Conservation (phyloP, 495 filamentous ascomycete genomes). For the Hyaloscypha finlandica region DNA sequence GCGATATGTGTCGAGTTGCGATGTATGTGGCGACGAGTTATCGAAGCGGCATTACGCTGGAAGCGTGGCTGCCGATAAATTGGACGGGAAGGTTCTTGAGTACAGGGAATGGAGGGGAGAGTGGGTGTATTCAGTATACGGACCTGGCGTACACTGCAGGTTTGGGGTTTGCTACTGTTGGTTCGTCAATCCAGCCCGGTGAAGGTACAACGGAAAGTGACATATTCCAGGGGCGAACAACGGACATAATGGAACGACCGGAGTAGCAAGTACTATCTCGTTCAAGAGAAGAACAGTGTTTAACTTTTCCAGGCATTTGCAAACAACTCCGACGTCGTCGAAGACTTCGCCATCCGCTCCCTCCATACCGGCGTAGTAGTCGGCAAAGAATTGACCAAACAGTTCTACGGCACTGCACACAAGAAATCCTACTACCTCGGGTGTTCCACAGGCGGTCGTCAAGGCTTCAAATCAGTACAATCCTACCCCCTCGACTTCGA, state of each 20-base stretch:
- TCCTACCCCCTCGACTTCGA: constrained; percentile 61
- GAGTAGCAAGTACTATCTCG: not conserved
- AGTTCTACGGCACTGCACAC: constrained; percentile 45
- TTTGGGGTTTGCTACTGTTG: constrained; percentile 58
- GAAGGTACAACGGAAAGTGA: not conserved
- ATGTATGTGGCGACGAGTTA: constrained; percentile 55
- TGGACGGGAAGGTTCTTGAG: constrained; percentile 30
- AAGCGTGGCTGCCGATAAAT: constrained; percentile 57
- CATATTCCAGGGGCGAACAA: constrained; percentile 45
- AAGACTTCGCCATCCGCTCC: constrained; percentile 34
- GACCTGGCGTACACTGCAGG: constrained; percentile 33
- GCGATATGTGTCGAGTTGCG: constrained; percentile 58
- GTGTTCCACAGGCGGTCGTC: constrained; percentile 62
- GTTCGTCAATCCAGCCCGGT: constrained; percentile 18
- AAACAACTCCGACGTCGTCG: constrained; percentile 32
- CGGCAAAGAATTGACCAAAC: constrained; percentile 37
- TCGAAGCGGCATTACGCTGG: constrained; percentile 48
- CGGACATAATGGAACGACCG: constrained; percentile 53
- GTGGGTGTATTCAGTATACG: constrained; percentile 30
- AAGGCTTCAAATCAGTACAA: constrained; percentile 56
- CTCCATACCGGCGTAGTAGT: constrained; percentile 50
- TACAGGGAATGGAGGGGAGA: constrained; percentile 27
- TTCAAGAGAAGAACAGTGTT: not conserved
- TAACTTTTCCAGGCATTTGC: constrained; percentile 34
- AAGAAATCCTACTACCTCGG: constrained; percentile 54